Base-by-base conservation (phyloP, 108 stramenopile genomes). In the Aurantiochytrium sp. region DNA sequence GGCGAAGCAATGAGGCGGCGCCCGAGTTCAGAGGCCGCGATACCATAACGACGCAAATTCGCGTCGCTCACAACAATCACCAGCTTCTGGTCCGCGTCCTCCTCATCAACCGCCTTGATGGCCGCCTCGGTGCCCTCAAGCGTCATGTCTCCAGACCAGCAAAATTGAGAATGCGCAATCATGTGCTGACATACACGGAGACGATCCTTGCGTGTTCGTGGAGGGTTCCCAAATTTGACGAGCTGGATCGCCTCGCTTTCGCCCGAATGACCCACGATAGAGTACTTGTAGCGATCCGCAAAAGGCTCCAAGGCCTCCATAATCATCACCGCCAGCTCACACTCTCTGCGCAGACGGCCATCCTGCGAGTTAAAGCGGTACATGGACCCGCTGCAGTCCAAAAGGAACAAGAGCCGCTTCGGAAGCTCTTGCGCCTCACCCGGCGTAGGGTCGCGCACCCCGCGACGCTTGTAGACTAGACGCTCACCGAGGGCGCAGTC, bases 161-260 rank as follows among this genome's bases (percentile, higher is more conserved):
- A 94, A 90, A 95, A 98, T 90, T 98, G 97, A 59, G 96, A 92
- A 73, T 98, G 96, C 51, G 97, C 97, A n/a, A 96, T 92, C 94
- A 97, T 97, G 5, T 89, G 59, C 89, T 96, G 92, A 23, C 97
- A 91, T 6, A 97, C 93, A 87, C 90, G 91, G 60, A 97, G 60
- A 58, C 93, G 92, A 44, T 93, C 91, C 12, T 90, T 92, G 90
- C 95, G 92, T 51, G 94, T 92, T 42, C 90, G 58, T 0, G 95
- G 94, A 5, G 93, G 94, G 5, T 90, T 4, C 1, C 5, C 55
- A 23, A 23, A 53, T 28, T 47, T 18, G 42, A 90, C 90, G 18
- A 90, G 69, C 43, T 5, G 3, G 69, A 90, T 90, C 43, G 19
- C 53, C 35, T 87, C 90, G 51, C 51, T 57, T n/a, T 90, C 90